These are phyloP conservation scores for Flaveria bidentis DNA, from an alignment of 129 eudicot species.

Conservation along the genomic window DNA sequence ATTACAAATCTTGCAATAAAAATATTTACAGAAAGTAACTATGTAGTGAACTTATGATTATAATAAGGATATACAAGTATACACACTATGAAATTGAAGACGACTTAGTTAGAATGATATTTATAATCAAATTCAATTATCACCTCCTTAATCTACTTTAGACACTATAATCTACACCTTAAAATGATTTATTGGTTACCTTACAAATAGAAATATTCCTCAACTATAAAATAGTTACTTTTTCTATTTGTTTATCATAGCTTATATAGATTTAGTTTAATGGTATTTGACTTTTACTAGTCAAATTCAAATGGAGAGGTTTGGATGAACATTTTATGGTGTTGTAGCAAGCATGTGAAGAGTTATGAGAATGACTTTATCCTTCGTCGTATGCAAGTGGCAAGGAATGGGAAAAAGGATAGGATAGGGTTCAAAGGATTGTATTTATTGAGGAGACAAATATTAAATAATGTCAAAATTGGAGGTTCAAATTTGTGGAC, in stretches of 20 bases:
- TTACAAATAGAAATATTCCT: too few relatives aligned
- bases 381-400: slow-evolving; percentile 30
- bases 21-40: too few relatives aligned
- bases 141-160: too few relatives aligned
- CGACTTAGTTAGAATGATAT: too few relatives aligned
- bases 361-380: slow-evolving; percentile 19
- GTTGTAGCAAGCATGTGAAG: slow-evolving; percentile 33
- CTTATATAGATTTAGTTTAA: background rate
- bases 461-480: slow-evolving; percentile 21
- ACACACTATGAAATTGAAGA: too few relatives aligned
- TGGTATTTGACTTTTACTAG: background rate
- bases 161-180: too few relatives aligned
- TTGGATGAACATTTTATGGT: background rate
- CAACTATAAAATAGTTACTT: background rate
- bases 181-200: too few relatives aligned
- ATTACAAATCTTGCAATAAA: too few relatives aligned
- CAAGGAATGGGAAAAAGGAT: slow-evolving; percentile 32
- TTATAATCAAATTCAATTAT: too few relatives aligned
- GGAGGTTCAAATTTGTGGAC: slow-evolving; percentile 26
- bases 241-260: background rate
- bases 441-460: slow-evolving; percentile 24
- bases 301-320: slow-evolving; percentile 8
- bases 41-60: too few relatives aligned
- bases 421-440: slow-evolving; percentile 38
- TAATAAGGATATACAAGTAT: too few relatives aligned